Evolutionary conservation across 169 alveolate genomes (phyloP).

Genomic region (Theileria luwenshuni): DNA sequence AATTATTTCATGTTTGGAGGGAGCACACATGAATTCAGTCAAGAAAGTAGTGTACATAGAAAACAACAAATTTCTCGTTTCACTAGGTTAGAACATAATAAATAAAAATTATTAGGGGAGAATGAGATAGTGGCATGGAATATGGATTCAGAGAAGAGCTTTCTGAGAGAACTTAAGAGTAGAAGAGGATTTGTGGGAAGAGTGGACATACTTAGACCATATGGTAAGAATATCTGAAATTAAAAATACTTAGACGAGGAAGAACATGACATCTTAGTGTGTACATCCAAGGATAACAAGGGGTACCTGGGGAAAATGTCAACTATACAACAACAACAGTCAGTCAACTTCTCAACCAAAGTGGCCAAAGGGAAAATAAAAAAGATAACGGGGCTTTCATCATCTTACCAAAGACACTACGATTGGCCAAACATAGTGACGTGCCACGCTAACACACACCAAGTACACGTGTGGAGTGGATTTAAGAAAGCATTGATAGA

Average conservation of each 20-base stretch:
- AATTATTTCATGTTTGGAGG: conserved; percentile 33
- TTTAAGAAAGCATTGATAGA: conserved; percentile 33
- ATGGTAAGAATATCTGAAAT: conserved; percentile 24
- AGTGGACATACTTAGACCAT: conserved; percentile 37
- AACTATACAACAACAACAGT: conserved; percentile 64
- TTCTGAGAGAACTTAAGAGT: conserved; percentile 52
- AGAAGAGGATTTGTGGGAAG: conserved; percentile 55
- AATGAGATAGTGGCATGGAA: conserved; percentile 50
- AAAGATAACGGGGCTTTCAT: conserved; percentile 29
- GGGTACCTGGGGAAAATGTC: conserved; percentile 62
- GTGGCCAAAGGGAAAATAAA: conserved; percentile 26
- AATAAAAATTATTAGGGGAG: conserved; percentile 18
- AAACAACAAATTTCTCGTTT: conserved; percentile 26
- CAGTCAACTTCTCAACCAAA: conserved; percentile 44
- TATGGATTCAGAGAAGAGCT: conserved; percentile 60
- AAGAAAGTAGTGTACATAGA: conserved; percentile 39
- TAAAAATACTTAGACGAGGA: conserved; percentile 30
- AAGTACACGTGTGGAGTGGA: conserved; percentile 81
- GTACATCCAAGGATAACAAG: conserved; percentile 32
- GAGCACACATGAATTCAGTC: conserved; percentile 45
- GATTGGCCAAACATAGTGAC: conserved; percentile 79
- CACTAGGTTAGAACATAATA: conserved; percentile 21
- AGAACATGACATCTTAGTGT: conserved; percentile 61
- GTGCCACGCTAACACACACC: conserved; percentile 72
- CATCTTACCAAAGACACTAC: conserved; percentile 66